Base-by-base conservation (phyloP, 257 asterid species). In the Haberlea rhodopensis region DNA sequence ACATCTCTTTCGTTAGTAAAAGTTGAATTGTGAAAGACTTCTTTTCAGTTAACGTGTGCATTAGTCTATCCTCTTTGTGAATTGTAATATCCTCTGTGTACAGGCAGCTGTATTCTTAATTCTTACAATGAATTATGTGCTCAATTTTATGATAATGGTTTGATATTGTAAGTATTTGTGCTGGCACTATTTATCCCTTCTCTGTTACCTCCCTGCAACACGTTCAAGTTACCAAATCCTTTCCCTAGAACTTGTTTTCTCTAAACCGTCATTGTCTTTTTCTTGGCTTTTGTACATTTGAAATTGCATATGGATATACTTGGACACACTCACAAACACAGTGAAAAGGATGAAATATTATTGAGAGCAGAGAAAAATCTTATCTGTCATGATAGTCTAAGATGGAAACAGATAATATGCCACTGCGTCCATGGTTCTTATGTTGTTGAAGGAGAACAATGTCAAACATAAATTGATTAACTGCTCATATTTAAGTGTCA, bases 301-400 rank as follows among this genome's bases (percentile, higher is more conserved):
- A 63, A 49, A n/a, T 29, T 64, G 69, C 23, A 32, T 53, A 22
- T 32, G 45, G n/a, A 13, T 8, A 22, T 65, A 22, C 55, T 5
- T 53, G 53, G 26, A 40, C 46, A 53, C 26, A 32, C 19, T 11
- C 34, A 16, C 9, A 25, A 24, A 40, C 34, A 18, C 16, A 11
- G 45, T 21, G 56, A 5, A 66, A 40, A 54, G 40, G 27, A 43
- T 66, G 71, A 24, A 32, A 22, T 52, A 15, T 37, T 37, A 54
- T 16, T n/a, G 29, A 54, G 16, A 37, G n/a, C 3, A 23, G 45
- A n/a, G 29, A 23, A 31, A 22, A 28, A 10, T 0, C 49, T 52
- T 31, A 24, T 19, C 11, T 60, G 6, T 51, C 27, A 1, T 62
- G 9, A 10, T 45, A 45, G 40, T n/a, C n/a, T n/a, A n/a, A n/a